Evolutionary conservation across 73 alveolate species (phyloP).

Genomic region (Uronychia setigera): DNA sequence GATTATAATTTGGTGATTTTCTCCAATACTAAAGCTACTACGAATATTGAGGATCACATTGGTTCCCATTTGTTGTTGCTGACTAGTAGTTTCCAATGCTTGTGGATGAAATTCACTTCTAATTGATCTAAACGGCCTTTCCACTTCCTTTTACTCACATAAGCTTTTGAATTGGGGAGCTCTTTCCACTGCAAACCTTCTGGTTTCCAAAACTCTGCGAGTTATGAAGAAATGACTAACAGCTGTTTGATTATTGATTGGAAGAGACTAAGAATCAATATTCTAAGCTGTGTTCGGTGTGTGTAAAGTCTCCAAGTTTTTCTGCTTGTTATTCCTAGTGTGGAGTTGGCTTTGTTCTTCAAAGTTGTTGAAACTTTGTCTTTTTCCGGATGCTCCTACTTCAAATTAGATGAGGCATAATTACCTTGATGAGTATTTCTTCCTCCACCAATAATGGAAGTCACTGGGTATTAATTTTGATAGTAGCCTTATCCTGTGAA

Average conservation of each 20-base stretch:
- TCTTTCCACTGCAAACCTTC: background rate
- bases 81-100: background rate
- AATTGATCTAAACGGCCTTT: background rate
- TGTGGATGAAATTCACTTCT: background rate
- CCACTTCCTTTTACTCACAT: background rate
- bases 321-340: no score
- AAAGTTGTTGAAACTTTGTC: background rate
- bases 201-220: no score
- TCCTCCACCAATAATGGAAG: no score
- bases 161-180: background rate
- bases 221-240: background rate
- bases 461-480: background rate
- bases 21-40: background rate
- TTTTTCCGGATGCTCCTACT: background rate
- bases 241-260: background rate
- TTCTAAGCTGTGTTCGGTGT: background rate
- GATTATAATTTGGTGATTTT: background rate
- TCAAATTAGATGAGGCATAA: no score
- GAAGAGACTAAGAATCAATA: background rate
- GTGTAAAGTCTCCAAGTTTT: background rate
- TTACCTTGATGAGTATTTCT: background rate
- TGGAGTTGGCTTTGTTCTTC: no score
- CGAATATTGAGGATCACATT: background rate
- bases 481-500: background rate
- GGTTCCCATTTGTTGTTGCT: background rate